Percentiles rank a stretch among this genome's conserved stretches.
These are phyloP conservation scores for Scheffersomyces quercinus DNA, from an alignment of 1,139 yeast genomes.

Conservation along the genomic window DNA sequence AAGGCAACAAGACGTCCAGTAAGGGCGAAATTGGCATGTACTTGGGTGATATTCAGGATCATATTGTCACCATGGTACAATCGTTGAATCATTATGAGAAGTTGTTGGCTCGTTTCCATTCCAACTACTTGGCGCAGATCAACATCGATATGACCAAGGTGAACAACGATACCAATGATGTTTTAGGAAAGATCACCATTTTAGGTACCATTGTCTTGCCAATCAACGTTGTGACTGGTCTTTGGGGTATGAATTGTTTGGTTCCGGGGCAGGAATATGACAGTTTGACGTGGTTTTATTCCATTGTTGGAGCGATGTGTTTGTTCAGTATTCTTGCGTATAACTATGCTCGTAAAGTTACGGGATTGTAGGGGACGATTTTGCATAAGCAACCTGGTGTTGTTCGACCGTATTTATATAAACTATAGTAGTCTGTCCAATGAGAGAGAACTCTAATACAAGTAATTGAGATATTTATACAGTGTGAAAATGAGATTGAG, in stretches of 20 bases:
- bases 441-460: too few species aligned
- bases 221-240: conserved; percentile 89
- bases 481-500: too few species aligned
- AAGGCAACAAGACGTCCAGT: conserved; percentile 11
- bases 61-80: conserved; percentile 93
- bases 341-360: conserved; percentile 43
- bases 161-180: conserved; percentile 96
- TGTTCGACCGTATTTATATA: neutral
- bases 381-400: neutral
- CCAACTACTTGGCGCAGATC: conserved; percentile 93
- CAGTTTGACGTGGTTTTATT: conserved; percentile 79
- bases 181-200: conserved; percentile 87
- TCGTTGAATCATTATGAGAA: conserved; percentile 92
- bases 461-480: too few species aligned
- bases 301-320: conserved; percentile 34
- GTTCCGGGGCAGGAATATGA: conserved; percentile 89
- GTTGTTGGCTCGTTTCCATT: conserved; percentile 86
- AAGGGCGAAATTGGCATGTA: conserved; percentile 71
- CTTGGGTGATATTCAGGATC: conserved; percentile 84
- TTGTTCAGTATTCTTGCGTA: conserved; percentile 43
- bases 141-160: conserved; percentile 97
- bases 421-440: neutral
- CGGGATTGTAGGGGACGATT: conserved; percentile 32
- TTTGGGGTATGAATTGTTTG: conserved; percentile 98
- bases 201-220: conserved; percentile 95